phyloP scores from a whole-genome alignment of 441 rosid genomes.

The Eutrema salsugineum region DNA sequence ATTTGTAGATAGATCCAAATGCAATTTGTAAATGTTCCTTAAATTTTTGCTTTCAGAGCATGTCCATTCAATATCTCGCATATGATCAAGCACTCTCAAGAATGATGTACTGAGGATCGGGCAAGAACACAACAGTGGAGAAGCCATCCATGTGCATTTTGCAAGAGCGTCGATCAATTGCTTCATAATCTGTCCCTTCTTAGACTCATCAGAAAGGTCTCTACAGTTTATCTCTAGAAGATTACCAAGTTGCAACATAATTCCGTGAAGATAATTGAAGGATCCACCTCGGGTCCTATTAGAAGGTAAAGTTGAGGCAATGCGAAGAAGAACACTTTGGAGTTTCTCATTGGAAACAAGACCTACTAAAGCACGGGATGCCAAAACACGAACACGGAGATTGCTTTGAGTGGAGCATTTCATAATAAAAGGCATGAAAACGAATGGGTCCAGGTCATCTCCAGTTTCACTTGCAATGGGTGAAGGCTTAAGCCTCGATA shows the following conservation, averaged over 20 bases:
- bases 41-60: constrained; percentile 40
- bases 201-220: constrained; percentile 66
- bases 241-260: constrained; percentile 74
- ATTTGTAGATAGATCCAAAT: constrained; percentile 60
- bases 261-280: constrained; percentile 80
- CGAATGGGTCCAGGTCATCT: constrained; percentile 88
- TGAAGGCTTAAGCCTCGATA: constrained; percentile 97
- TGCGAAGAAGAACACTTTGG: constrained; percentile 48
- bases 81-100: constrained; percentile 70
- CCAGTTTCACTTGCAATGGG: constrained; percentile 84
- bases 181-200: constrained; percentile 78
- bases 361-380: constrained; percentile 92
- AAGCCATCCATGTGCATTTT: constrained; percentile 72
- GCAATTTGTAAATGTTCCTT: constrained; percentile 44
- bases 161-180: constrained; percentile 54
- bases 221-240: constrained; percentile 86
- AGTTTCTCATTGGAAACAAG: constrained; percentile 94
- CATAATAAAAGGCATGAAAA: constrained; percentile 91
- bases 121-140: constrained; percentile 68
- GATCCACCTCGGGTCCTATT: constrained; percentile 36
- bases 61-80: constrained; percentile 67
- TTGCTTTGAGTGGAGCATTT: constrained; percentile 92
- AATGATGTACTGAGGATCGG: constrained; percentile 77
- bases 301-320: constrained; percentile 72
- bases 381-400: constrained; percentile 84